These are phyloP conservation scores for Ambrosia trifida DNA, from an alignment of 129 eudicot genomes.

Conservation along the genomic window DNA sequence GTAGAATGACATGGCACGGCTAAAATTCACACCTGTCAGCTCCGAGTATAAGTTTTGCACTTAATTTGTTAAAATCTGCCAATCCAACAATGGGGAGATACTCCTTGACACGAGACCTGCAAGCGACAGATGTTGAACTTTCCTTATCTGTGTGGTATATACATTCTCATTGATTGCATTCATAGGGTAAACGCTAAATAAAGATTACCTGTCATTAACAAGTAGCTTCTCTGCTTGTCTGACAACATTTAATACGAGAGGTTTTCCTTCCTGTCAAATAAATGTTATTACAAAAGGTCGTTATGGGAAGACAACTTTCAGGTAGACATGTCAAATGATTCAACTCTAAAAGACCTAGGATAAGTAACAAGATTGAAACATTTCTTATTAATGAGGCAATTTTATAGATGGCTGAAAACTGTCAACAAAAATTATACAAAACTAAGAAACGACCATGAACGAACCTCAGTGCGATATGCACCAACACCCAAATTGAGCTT, in stretches of 20 bases:
- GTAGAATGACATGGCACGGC: neutral
- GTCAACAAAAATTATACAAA: neutral
- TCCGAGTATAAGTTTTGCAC: conserved; percentile 95
- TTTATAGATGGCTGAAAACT: neutral
- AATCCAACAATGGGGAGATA: conserved; percentile 97
- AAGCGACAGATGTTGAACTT: conserved; percentile 21
- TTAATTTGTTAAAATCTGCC: conserved; percentile 93
- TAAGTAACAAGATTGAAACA: neutral
- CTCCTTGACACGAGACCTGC: conserved; percentile 89
- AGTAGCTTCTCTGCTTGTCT: conserved; percentile 80
- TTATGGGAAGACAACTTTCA: neutral
- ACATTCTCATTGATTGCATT: conserved; percentile 11
- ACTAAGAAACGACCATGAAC: neutral
- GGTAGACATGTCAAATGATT: neutral
- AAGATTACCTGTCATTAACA: conserved; percentile 68
- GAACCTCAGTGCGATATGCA: conserved; percentile 95
- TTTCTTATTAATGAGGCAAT: neutral
- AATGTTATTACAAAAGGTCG: neutral
- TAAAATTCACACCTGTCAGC: conserved; percentile 64
- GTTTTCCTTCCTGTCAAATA: conserved; percentile 85
- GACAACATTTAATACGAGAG: conserved; percentile 93
- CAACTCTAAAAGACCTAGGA: neutral
- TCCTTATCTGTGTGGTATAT: neutral
- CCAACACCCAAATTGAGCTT: conserved; percentile 97
- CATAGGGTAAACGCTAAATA: neutral